Percentiles rank a stretch among this genome's conserved stretches.
These are phyloP conservation scores for Xerocomus cyaneibrunnescens DNA, from an alignment of 1,284 basidiomycete genomes.

Conservation along the genomic window DNA sequence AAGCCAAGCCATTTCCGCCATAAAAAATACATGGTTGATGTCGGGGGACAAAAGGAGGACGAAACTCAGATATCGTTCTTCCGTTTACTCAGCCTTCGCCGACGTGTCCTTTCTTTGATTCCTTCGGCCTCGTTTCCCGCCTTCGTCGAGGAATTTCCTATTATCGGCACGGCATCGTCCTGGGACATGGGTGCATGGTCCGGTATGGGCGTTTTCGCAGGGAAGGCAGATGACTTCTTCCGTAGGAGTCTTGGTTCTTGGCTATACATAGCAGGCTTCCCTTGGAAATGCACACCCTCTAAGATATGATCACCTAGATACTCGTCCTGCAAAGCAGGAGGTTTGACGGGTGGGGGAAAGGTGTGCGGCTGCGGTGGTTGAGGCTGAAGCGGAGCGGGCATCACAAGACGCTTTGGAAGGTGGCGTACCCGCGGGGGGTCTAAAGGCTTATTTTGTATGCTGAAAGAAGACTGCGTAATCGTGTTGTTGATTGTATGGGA, in stretches of 20 bases:
- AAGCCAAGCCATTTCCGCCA: conserved; percentile 26
- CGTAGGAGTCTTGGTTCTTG: conserved; percentile 23
- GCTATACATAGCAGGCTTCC: conserved; percentile 7
- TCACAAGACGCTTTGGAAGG: conserved; percentile 61
- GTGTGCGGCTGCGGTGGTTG: conserved; percentile 11
- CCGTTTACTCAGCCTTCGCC: conserved; percentile 37
- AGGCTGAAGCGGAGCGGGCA: conserved; percentile 58
- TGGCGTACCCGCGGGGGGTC: conserved; percentile 40
- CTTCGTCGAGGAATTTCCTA: conserved; percentile 10
- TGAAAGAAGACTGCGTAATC: conserved; percentile 5
- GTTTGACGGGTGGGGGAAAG: conserved; percentile 1
- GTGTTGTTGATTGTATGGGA: conserved; percentile 1
- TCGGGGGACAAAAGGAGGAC: conserved; percentile 13
- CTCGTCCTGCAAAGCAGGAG: conserved; percentile 6
- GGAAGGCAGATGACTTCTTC: conserved; percentile 28
- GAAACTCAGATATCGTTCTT: conserved; percentile 28
- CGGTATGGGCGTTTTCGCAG: conserved; percentile 28
- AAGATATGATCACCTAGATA: conserved; percentile 5
- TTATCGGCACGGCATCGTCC: conserved; percentile 11
- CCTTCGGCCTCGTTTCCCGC: conserved; percentile 19
- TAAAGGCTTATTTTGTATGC: conserved; percentile 14
- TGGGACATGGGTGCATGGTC: conserved; percentile 18
- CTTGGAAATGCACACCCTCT: conserved; percentile 4
- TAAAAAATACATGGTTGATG: conserved; percentile 8
- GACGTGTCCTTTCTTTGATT: conserved; percentile 27